Evolutionary conservation across 2,329 filamentous ascomycete genomes (phyloP).

Genomic region (Bretziella fagacearum): DNA sequence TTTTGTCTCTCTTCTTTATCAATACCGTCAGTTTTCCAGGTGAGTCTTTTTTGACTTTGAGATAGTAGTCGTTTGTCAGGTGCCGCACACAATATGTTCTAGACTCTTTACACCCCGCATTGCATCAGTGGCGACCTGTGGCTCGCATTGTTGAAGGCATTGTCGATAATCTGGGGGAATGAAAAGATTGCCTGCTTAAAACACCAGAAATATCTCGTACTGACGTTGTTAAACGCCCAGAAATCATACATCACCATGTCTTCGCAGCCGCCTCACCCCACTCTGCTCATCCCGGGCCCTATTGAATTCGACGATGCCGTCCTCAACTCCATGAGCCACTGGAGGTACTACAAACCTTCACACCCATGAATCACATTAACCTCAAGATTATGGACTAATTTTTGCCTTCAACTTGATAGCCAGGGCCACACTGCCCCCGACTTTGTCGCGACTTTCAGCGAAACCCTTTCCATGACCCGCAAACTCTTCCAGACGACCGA

Average conservation of each 20-base stretch:
- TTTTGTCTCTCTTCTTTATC: not conserved
- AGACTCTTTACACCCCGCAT: not conserved
- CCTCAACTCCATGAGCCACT: slow-evolving; percentile 86
- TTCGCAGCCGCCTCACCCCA: slow-evolving; percentile 43
- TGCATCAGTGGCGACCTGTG: not conserved
- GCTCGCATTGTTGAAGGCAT: no score
- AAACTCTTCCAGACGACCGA: slow-evolving; percentile 87
- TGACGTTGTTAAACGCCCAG: not conserved
- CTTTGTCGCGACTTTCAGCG: slow-evolving; percentile 82
- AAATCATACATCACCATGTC: slow-evolving; percentile 30
- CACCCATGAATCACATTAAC: no score
- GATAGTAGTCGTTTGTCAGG: not conserved
- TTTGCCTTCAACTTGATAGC: slow-evolving; percentile 33
- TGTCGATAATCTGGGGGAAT: not conserved
- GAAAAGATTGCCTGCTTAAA: slow-evolving; percentile 1
- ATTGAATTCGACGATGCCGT: slow-evolving; percentile 98
- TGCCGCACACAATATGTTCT: not conserved
- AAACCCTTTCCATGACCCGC: slow-evolving; percentile 72
- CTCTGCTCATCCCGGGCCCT: slow-evolving; percentile 88
- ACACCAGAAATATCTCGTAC: no score
- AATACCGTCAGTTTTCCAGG: not conserved
- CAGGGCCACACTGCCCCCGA: slow-evolving; percentile 84
- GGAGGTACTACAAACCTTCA: slow-evolving; percentile 43
- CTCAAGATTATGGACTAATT: slow-evolving; percentile 1
- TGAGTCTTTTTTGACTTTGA: not conserved